These are phyloP conservation scores for Pseudonectria buxi DNA, from an alignment of 2,329 filamentous ascomycete genomes.

Conservation along the genomic window DNA sequence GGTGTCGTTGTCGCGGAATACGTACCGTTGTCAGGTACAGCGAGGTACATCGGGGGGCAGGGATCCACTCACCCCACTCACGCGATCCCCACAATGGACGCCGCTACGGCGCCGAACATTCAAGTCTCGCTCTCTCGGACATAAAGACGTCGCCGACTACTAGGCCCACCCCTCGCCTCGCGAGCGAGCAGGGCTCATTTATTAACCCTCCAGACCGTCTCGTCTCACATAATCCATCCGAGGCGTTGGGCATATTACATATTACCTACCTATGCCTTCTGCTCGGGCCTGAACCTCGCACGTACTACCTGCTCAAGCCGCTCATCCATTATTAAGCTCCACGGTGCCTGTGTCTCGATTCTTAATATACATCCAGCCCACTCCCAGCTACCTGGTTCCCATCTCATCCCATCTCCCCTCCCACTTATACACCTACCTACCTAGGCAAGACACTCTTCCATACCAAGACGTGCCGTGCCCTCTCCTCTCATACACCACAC, in stretches of 20 bases:
- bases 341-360: constrained; percentile 7
- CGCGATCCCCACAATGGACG: neutral
- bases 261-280: constrained; percentile 5
- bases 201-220: constrained; percentile 18
- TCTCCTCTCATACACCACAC: no score
- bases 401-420: constrained; percentile 2
- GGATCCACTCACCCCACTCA: neutral
- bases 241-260: constrained; percentile 15
- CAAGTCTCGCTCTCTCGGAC: constrained; percentile 30
- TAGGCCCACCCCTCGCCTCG: constrained; percentile 15
- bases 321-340: constrained; percentile 22
- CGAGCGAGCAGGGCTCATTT: constrained; percentile 13
- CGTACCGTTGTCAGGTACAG: no score
- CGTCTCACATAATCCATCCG: constrained; percentile 21
- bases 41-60: neutral
- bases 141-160: constrained; percentile 33
- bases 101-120: no score
- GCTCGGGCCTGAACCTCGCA: no score
- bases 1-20: no score
- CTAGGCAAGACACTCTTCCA: no score
- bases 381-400: constrained; percentile 14
- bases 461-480: no score
- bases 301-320: constrained; percentile 11
- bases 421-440: constrained; percentile 17
- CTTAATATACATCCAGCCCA: constrained; percentile 14